A percentile compares a stretch with the other conserved stretches of the same genome.
Evolutionary conservation across 2,329 filamentous ascomycete genomes (phyloP).

Genomic region (Penicillium oxalicum): DNA sequence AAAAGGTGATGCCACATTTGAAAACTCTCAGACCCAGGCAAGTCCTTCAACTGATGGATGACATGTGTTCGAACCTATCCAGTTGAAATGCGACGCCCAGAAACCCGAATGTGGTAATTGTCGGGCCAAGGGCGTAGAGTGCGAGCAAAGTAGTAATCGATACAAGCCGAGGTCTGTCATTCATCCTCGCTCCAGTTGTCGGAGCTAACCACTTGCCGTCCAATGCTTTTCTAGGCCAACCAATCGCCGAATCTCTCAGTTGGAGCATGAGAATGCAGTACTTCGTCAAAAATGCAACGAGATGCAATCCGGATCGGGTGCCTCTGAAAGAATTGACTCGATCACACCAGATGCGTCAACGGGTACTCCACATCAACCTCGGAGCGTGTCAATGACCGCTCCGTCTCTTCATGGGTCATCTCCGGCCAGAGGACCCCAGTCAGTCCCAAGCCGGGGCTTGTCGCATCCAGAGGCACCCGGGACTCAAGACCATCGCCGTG

Average conservation of each 20-base stretch:
- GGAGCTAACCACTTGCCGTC: no score
- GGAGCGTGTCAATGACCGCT: conserved; percentile 1
- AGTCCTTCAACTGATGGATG: no score
- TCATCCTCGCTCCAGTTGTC: neutral
- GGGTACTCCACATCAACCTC: conserved; percentile 4
- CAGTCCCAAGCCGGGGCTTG: conserved; percentile 4
- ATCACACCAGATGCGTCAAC: conserved; percentile 5
- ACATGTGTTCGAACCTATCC: neutral
- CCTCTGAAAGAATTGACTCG: neutral
- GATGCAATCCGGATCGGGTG: neutral
- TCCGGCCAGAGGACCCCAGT: conserved; percentile 7
- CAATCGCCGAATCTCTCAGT: conserved; percentile 22
- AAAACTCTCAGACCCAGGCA: no score
- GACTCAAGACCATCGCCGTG: conserved; percentile 10
- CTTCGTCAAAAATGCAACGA: conserved; percentile 15
- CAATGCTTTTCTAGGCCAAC: conserved; percentile 16
- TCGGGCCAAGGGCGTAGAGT: conserved; percentile 41
- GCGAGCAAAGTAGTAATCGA: conserved; percentile 37
- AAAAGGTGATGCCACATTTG: conserved; percentile 19
- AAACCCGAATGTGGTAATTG: conserved; percentile 45
- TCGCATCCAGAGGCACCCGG: conserved; percentile 19
- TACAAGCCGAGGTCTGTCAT: conserved; percentile 20
- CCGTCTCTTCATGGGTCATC: conserved; percentile 3
- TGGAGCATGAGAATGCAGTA: conserved; percentile 22
- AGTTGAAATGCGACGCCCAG: conserved; percentile 49